Percentiles rank a stretch among this genome's conserved stretches.
These are phyloP conservation scores for Coleophoma crateriformis DNA, from an alignment of 2,329 filamentous ascomycete genomes.

Conservation along the genomic window DNA sequence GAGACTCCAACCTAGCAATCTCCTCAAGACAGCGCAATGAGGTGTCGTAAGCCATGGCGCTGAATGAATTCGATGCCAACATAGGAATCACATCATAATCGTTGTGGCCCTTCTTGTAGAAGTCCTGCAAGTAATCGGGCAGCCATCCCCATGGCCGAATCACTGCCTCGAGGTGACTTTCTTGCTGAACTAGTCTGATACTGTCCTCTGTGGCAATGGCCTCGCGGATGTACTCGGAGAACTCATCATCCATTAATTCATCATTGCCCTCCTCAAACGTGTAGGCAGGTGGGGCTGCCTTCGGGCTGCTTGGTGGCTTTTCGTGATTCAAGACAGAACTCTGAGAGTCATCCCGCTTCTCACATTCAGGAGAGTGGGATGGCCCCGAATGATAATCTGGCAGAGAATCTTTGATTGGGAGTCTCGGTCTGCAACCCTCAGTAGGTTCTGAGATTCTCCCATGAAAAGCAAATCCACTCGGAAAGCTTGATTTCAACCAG, in stretches of 20 bases:
- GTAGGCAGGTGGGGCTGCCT: constrained; percentile 11
- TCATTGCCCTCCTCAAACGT: constrained; percentile 11
- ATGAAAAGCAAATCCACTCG: not conserved
- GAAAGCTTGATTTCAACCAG: constrained; percentile 7
- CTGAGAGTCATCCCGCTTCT: too few species aligned
- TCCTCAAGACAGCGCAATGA: constrained; percentile 8
- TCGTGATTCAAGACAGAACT: not conserved
- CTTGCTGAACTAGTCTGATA: constrained; percentile 2
- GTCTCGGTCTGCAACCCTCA: not conserved
- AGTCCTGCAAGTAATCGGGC: constrained; percentile 1
- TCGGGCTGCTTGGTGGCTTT: constrained; percentile 4
- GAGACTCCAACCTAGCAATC: constrained; percentile 5
- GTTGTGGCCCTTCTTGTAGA: constrained; percentile 1
- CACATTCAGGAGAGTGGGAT: not conserved
- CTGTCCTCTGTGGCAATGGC: constrained; percentile 9
- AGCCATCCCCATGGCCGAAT: constrained; percentile 8
- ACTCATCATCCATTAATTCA: constrained; percentile 9
- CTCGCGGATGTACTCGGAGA: constrained; percentile 7
- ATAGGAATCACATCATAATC: constrained; percentile 5
- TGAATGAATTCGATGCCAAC: constrained; percentile 9
- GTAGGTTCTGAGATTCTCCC: not conserved
- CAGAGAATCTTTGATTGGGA: not conserved
- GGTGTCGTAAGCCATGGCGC: constrained; percentile 13
- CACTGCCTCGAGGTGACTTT: constrained; percentile 3
- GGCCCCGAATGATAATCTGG: constrained; percentile 10